Percentiles rank a stretch among this genome's conserved stretches.
phyloP scores from a whole-genome alignment of 176 grass and related monocot genomes.

The Musa acuminata region DNA sequence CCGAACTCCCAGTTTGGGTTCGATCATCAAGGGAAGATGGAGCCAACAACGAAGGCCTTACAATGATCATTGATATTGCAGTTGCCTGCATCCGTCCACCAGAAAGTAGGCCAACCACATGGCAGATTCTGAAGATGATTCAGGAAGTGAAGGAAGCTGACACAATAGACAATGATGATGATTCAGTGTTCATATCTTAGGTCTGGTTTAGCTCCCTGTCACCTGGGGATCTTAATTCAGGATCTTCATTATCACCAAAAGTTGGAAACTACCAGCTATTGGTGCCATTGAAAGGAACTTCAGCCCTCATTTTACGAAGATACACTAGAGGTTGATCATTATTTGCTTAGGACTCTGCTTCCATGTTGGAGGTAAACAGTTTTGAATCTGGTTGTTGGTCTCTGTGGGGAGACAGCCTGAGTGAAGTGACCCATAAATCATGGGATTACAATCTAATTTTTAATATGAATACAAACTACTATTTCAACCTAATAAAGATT shows the following conservation, averaged over 20 bases:
- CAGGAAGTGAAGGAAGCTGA: slow-evolving; percentile 87
- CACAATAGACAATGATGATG: slow-evolving; percentile 44
- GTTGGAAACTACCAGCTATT: neutral
- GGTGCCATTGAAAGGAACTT: neutral
- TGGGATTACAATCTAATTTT: neutral
- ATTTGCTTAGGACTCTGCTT: neutral
- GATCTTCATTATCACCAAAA: neutral
- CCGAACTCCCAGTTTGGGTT: slow-evolving; percentile 56
- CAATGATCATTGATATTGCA: slow-evolving; percentile 69
- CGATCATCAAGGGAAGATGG: slow-evolving; percentile 52
- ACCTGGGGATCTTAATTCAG: neutral
- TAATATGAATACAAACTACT: neutral
- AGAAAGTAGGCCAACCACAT: slow-evolving; percentile 66
- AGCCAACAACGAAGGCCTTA: slow-evolving; percentile 41
- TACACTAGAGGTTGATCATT: neutral
- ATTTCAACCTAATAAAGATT: neutral
- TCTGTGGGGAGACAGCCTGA: neutral
- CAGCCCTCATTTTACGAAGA: neutral
- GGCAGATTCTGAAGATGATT: slow-evolving; percentile 96
- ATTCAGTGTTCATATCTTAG: slow-evolving; percentile 59
- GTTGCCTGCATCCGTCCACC: slow-evolving; percentile 47
- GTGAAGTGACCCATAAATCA: neutral
- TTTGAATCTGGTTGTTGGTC: neutral
- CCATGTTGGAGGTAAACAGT: neutral
- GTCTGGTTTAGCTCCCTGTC: neutral